Conservation (phyloP, 305 asterid genomes). For the Fraxinus ornus region DNA sequence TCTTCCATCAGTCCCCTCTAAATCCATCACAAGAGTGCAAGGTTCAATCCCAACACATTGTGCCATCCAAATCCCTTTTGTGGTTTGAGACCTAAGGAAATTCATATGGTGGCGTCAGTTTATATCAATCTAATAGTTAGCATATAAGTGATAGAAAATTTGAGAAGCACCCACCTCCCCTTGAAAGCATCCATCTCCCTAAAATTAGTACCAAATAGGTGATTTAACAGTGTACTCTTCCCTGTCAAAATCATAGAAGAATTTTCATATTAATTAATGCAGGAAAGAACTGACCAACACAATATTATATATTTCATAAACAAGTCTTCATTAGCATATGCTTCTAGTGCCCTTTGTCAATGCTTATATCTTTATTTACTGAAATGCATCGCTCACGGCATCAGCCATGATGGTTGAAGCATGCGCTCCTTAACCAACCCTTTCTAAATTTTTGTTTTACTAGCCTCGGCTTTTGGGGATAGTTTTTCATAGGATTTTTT, state of each 20-base stretch:
- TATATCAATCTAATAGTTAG: conserved; percentile 13
- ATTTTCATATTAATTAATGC: conserved; percentile 6
- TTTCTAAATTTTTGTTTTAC: not conserved
- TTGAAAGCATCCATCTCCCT: conserved; percentile 95
- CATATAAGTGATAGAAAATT: conserved; percentile 22
- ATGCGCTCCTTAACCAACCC: not conserved
- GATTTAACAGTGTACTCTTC: conserved; percentile 88
- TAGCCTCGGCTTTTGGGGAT: not conserved
- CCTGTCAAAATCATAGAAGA: conserved; percentile 49
- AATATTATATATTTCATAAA: not conserved
- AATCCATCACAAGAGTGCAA: conserved; percentile 89
- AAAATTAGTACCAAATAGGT: conserved; percentile 75
- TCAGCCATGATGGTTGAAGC: not conserved
- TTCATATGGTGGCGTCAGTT: conserved; percentile 20
- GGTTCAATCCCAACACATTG: conserved; percentile 91
- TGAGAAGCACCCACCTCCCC: conserved; percentile 69
- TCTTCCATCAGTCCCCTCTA: conserved; percentile 99
- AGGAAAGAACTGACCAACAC: not conserved
- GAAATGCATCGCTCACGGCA: not conserved
- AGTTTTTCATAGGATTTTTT: not conserved
- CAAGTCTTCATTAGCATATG: not conserved
- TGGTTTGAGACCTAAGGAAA: conserved; percentile 80
- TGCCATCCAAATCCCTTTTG: conserved; percentile 98
- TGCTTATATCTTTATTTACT: not conserved
- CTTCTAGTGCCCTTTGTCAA: not conserved